A percentile compares a stretch with the other conserved stretches of the same genome.
These are phyloP conservation scores for Rubia tinctorum DNA, from an alignment of 305 asterid species.

Conservation along the genomic window DNA sequence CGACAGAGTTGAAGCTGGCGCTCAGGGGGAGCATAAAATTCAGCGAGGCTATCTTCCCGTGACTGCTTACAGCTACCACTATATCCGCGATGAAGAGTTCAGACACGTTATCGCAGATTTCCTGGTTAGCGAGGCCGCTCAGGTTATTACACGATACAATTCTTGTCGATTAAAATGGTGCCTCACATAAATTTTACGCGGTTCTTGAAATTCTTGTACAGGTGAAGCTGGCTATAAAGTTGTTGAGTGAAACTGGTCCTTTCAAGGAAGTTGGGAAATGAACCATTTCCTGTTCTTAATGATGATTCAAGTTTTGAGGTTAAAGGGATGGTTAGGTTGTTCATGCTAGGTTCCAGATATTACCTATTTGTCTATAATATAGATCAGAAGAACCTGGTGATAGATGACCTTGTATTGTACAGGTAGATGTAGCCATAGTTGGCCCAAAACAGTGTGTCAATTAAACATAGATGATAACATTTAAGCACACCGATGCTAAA, in stretches of 20 bases:
- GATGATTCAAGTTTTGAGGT: background rate
- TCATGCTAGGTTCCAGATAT: background rate
- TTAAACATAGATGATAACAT: too few species aligned
- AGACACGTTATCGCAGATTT: conserved; percentile 32
- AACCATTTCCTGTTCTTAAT: background rate
- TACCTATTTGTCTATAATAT: background rate
- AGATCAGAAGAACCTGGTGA: background rate
- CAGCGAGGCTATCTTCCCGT: conserved; percentile 68
- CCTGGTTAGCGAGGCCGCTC: conserved; percentile 76
- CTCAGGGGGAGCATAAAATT: conserved; percentile 98
- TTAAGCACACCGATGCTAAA: too few species aligned
- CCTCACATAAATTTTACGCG: background rate
- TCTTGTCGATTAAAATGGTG: background rate
- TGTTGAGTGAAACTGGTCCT: conserved; percentile 80
- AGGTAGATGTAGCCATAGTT: background rate
- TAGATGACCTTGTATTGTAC: background rate
- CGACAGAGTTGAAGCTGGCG: conserved; percentile 92
- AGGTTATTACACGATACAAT: conserved; percentile 43
- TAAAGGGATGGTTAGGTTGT: background rate
- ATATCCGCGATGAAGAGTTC: conserved; percentile 15
- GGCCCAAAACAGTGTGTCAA: too few species aligned
- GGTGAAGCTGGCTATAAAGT: conserved; percentile 70
- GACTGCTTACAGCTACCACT: conserved; percentile 17
- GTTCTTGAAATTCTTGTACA: conserved; percentile 27
- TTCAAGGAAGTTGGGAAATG: conserved; percentile 49